These are phyloP conservation scores for Cystobasidium sp. DNA, from an alignment of 1,284 basidiomycete genomes.

Conservation along the genomic window DNA sequence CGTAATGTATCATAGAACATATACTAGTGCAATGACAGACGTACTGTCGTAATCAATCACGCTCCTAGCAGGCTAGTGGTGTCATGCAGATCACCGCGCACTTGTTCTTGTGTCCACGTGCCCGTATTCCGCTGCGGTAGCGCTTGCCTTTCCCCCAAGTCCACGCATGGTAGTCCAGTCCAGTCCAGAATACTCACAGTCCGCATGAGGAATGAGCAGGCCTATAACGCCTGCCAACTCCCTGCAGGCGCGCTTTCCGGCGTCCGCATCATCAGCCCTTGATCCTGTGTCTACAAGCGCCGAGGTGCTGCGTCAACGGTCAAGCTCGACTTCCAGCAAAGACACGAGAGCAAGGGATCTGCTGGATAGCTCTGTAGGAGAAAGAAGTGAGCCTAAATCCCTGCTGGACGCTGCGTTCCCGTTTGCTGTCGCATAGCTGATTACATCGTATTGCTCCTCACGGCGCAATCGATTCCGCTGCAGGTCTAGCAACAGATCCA, in stretches of 20 bases:
- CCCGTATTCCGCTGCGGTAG: neutral
- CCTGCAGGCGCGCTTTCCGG: slow-evolving; percentile 19
- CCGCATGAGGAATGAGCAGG: slow-evolving; percentile 32
- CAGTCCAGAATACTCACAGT: neutral
- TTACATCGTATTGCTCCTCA: neutral
- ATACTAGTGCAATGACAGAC: too few relatives aligned
- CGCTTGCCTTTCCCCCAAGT: neutral
- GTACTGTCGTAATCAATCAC: too few relatives aligned
- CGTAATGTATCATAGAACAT: slow-evolving; percentile 2
- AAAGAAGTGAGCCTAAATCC: slow-evolving; percentile 24
- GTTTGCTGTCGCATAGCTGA: neutral
- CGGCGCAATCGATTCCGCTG: slow-evolving; percentile 5
- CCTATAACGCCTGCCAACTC: slow-evolving; percentile 23
- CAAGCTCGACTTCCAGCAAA: slow-evolving; percentile 22
- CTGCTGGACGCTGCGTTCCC: neutral
- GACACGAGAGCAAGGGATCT: slow-evolving; percentile 37
- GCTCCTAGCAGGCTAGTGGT: too few relatives aligned
- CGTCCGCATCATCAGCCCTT: slow-evolving; percentile 25
- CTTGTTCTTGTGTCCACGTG: neutral
- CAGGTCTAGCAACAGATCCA: slow-evolving; percentile 39
- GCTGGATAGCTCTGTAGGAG: slow-evolving; percentile 37
- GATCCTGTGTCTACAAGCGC: slow-evolving; percentile 26
- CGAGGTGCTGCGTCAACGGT: slow-evolving; percentile 34
- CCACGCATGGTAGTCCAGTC: neutral
- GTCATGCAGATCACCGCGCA: neutral